These are phyloP conservation scores for Alectoria sarmentosa DNA, from an alignment of 495 filamentous ascomycete genomes.

Conservation along the genomic window DNA sequence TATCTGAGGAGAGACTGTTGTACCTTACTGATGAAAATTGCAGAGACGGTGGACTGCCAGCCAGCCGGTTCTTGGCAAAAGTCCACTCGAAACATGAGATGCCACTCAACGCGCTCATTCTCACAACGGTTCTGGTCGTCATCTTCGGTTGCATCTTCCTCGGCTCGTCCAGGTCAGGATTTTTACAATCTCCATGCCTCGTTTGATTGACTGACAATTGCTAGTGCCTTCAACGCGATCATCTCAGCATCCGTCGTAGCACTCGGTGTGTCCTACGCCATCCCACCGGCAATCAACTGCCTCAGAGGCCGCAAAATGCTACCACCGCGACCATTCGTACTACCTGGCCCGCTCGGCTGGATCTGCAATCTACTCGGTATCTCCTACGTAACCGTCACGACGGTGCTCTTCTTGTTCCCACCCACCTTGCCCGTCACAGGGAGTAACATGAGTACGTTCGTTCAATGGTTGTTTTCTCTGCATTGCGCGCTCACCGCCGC, in stretches of 20 bases:
- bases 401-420: conserved; percentile 71
- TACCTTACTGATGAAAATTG: not conserved
- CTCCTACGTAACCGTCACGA: conserved; percentile 57
- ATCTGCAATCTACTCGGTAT: conserved; percentile 49
- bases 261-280: conserved; percentile 64
- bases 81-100: conserved; percentile 58
- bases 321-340: conserved; percentile 53
- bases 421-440: conserved; percentile 58
- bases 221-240: conserved; percentile 53
- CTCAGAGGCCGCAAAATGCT: conserved; percentile 58
- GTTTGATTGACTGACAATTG: not conserved
- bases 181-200: too few relatives aligned
- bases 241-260: conserved; percentile 64
- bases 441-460: conserved; percentile 63
- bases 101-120: conserved; percentile 60
- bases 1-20: not conserved
- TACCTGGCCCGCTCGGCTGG: conserved; percentile 52
- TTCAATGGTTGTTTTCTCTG: too few relatives aligned
- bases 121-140: conserved; percentile 57
- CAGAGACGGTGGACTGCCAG: conserved; percentile 64
- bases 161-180: conserved; percentile 45
- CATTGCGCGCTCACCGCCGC: too few relatives aligned
- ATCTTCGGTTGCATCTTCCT: conserved; percentile 70
- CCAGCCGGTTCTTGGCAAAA: conserved; percentile 54
- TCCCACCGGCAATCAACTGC: conserved; percentile 62